Base-by-base conservation (phyloP, 2,329 filamentous ascomycete genomes). In the Pseudodiploospora longispora region DNA sequence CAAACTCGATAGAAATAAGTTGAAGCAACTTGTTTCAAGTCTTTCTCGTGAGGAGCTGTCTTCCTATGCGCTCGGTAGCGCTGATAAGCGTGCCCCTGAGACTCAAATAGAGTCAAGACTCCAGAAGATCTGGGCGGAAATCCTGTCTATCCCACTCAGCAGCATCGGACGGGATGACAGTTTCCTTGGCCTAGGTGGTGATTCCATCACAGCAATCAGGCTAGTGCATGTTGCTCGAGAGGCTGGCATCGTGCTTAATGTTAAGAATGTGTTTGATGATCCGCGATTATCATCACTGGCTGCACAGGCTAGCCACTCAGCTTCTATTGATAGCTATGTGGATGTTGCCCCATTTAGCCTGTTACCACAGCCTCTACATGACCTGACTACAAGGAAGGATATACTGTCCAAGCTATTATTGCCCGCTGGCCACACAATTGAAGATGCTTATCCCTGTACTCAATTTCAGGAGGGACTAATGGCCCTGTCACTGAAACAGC, bases 161-260 rank as follows among this genome's bases (percentile, higher is more conserved):
- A 55, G 57, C 6, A 47, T 66, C 31, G 50, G 56, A 0, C 46
- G 56, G 1, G 50, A 58, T 2, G 60, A 63, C 46, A 60, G 58
- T 53, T 70, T 70, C 56, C 64, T 69, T 49, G 56, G 53, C 0
- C 55, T 69, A 1, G 67, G 67, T 1, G 67, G 69, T 3, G 68
- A 72, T 54, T 72, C 69, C 0, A 58, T 72, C 10, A 58, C 58
- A 4, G 67, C 68, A 0, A 71, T 46, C 5, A 28, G 41, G 8
- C 41, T 46, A 41, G 44, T 46, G 2, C 39, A 32, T 6, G 31
- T 41, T 2, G 40, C 44, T 8, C 36, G 32, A 12, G 41, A 40
- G 27, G 36, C 30, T 1, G 41, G 41, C 6, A 7, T 49, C 6
- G 9, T 27, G 3, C 40, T 54, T 12, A 44, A 46, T n/a, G 49